Base-by-base conservation (phyloP, 306 rosid genomes). In the Prunus kanzakura region DNA sequence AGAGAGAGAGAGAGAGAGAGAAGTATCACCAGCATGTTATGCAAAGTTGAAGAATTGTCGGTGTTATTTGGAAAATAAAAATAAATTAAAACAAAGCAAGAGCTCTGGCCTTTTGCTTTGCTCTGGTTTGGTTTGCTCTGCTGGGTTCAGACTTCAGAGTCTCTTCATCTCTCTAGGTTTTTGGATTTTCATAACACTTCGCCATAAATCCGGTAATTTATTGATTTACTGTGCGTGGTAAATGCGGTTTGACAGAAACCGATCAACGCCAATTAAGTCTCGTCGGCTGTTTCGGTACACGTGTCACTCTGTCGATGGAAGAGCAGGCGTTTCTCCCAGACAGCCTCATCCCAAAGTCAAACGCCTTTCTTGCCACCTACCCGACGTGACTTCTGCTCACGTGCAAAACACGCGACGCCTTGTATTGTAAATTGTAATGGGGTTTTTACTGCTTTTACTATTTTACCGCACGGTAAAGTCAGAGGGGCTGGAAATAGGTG, bases 341-440 rank as follows among this genome's bases (percentile, higher is more conserved):
- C 71, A 20, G 47, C n/a, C 69, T 46, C n/a, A 41, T 16, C 27
- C 73, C n/a, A 81, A 87, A 86, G 94, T 91, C 96, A 91, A 91
- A 89, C 78, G 76, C 67, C 7, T 70, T 74, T 38, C 60, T 56
- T 13, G 41, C 50, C 30, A n/a, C n/a, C 74, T 23, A 52, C 19
- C 8, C 68, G 82, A 80, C 82, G 71, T 76, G 77, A 77, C 0
- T 1, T 1, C 1, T 1, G 0, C 2, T 2, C 55, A 20, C 79
- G 49, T 70, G 7, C 3, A 2, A 0, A 1, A 1, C 75, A 82
- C 82, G 67, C 50, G 50, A 45, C n/a, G 2, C 11, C 1, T 38
- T 10, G 50, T 4, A 71, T 35, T 76, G 23, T 38, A 38, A 1
- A 38, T 38, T 38, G 9, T 7, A 38, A 38, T 38, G 9, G 9